Percentiles rank a stretch among this genome's conserved stretches.
Conservation (phyloP, 192 early-diverging fungal species). For the Podila verticillata region DNA sequence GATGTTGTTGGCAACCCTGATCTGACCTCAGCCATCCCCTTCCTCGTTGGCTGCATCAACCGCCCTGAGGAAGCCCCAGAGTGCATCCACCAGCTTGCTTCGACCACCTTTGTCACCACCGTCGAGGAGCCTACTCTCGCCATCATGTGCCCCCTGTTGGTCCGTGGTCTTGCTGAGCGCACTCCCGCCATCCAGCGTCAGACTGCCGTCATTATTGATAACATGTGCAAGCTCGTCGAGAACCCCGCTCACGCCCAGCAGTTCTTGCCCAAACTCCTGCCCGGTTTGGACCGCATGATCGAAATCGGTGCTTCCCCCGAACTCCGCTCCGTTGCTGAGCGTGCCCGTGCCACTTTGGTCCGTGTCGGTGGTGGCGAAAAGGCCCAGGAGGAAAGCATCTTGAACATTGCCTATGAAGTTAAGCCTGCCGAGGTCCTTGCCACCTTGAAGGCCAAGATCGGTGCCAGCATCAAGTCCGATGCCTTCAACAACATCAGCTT, state of each 20-base stretch:
- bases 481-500: slow-evolving; percentile 58
- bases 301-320: slow-evolving; percentile 83
- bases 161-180: slow-evolving; percentile 75
- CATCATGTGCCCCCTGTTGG: slow-evolving; percentile 81
- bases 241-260: slow-evolving; percentile 82
- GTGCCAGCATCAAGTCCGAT: slow-evolving; percentile 30
- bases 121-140: slow-evolving; percentile 79
- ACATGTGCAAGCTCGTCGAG: slow-evolving; percentile 91
- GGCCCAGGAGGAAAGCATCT: slow-evolving; percentile 47
- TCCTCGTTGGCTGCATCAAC: slow-evolving; percentile 77
- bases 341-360: slow-evolving; percentile 73
- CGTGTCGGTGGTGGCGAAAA: slow-evolving; percentile 69
- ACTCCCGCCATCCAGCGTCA: slow-evolving; percentile 75
- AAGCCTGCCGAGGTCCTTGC: slow-evolving; percentile 55
- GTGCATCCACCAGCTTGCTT: slow-evolving; percentile 78
- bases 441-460: slow-evolving; percentile 59
- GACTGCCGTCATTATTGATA: slow-evolving; percentile 84
- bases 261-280: slow-evolving; percentile 81
- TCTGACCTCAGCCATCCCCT: slow-evolving; percentile 76
- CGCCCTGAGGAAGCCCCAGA: slow-evolving; percentile 81
- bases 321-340: slow-evolving; percentile 74
- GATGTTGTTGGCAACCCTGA: slow-evolving; percentile 81
- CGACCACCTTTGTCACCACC: slow-evolving; percentile 82
- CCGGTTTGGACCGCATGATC: slow-evolving; percentile 78
- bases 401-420: slow-evolving; percentile 61